Evolutionary conservation across 345 rosid genomes (phyloP).

Genomic region (Heritiera fomes): DNA sequence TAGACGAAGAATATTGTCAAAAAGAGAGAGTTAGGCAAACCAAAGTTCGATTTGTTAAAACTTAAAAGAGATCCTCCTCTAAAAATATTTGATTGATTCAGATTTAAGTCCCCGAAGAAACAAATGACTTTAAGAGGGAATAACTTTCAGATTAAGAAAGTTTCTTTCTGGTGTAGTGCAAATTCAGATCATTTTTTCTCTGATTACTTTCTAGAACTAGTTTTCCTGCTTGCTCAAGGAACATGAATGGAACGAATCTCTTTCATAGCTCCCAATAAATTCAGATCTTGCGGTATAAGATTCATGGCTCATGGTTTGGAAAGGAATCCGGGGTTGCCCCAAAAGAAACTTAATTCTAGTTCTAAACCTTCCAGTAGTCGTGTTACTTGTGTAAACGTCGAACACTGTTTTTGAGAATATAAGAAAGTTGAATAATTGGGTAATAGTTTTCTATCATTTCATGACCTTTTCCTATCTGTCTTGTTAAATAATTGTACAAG

Average conservation of each 20-base stretch:
- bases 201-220: slow-evolving; percentile 3
- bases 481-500: too few species aligned
- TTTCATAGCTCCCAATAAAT: not conserved
- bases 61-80: not conserved
- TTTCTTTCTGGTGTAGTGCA: not conserved
- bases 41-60: not conserved
- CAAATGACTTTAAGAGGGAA: not conserved
- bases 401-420: not conserved
- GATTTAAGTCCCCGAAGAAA: not conserved
- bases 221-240: not conserved
- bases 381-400: not conserved
- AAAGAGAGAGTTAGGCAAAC: not conserved
- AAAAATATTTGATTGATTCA: not conserved
- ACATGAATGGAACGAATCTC: not conserved
- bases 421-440: not conserved
- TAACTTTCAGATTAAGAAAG: not conserved
- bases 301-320: not conserved
- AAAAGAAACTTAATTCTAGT: not conserved
- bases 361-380: not conserved
- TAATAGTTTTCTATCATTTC: not conserved
- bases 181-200: not conserved
- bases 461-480: not conserved
- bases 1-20: slow-evolving; percentile 1
- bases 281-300: not conserved
- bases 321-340: not conserved